A percentile compares a stretch with the other conserved stretches of the same genome.
These are phyloP conservation scores for Aureobasidium leucospermi DNA, from an alignment of 2,329 filamentous ascomycete genomes.

Conservation along the genomic window DNA sequence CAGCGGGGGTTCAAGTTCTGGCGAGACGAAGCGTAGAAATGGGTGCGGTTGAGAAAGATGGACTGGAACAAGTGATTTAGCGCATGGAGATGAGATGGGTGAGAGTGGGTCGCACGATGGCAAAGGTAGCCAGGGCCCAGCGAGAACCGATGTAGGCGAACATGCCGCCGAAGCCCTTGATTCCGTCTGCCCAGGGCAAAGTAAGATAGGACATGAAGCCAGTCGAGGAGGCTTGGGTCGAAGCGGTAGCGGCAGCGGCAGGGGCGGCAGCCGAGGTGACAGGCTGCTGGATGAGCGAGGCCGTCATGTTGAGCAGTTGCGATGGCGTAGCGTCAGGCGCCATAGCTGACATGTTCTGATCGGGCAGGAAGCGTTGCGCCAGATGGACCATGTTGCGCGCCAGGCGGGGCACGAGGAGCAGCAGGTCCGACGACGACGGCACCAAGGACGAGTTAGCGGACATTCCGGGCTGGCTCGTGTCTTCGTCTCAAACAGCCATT, in stretches of 20 bases:
- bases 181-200: slow-evolving; percentile 37
- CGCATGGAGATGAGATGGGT: background rate
- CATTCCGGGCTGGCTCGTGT: background rate
- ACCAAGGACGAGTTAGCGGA: background rate
- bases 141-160: slow-evolving; percentile 86
- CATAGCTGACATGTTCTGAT: slow-evolving; percentile 47
- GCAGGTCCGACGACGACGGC: slow-evolving; percentile 43
- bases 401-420: slow-evolving; percentile 63
- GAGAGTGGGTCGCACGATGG: slow-evolving; percentile 47
- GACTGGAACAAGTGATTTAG: slow-evolving; percentile 43
- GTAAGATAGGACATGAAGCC: slow-evolving; percentile 15
- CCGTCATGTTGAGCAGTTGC: slow-evolving; percentile 25
- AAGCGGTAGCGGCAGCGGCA: slow-evolving; percentile 25
- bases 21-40: slow-evolving; percentile 86
- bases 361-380: slow-evolving; percentile 44
- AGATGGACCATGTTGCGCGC: slow-evolving; percentile 62
- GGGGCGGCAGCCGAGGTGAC: slow-evolving; percentile 24
- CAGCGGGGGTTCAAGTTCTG: slow-evolving; percentile 70
- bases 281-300: slow-evolving; percentile 37
- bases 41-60: slow-evolving; percentile 80
- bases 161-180: slow-evolving; percentile 71
- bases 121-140: slow-evolving; percentile 85
- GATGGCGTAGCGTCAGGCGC: slow-evolving; percentile 32
- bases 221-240: background rate
- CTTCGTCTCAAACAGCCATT: background rate